phyloP scores from a whole-genome alignment of 345 rosid genomes.

The Rhodamnia argentea region DNA sequence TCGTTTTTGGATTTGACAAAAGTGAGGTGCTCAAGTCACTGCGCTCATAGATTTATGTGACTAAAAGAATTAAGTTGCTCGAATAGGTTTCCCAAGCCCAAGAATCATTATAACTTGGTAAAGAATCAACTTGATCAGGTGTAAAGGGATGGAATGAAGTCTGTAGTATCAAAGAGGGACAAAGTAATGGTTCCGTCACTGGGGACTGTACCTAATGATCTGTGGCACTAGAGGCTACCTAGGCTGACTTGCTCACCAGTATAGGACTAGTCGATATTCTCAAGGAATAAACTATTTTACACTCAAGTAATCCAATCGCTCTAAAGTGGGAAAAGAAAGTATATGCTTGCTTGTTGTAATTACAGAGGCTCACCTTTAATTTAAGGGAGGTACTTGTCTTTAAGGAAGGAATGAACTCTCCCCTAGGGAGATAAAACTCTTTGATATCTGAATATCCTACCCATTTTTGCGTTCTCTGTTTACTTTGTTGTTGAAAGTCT shows the following conservation, averaged over 20 bases:
- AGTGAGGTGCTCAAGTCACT: not conserved
- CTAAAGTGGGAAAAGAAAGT: not conserved
- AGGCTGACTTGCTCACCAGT: fast-evolving
- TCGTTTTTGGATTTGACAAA: not conserved
- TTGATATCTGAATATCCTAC: not conserved
- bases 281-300: not conserved
- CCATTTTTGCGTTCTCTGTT: not conserved
- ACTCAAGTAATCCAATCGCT: not conserved
- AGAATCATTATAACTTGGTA: not conserved
- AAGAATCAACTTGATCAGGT: not conserved
- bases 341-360: not conserved
- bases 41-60: not conserved
- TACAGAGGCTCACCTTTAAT: too few relatives aligned
- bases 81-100: not conserved
- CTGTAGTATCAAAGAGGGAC: not conserved
- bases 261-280: not conserved
- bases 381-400: not conserved
- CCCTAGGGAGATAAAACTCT: not conserved
- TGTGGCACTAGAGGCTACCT: fast-evolving
- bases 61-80: not conserved
- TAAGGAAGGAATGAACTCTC: not conserved
- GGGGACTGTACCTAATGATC: not conserved
- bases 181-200: not conserved
- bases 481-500: not conserved
- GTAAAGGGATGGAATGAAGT: not conserved